phyloP scores from a whole-genome alignment of 2,329 filamentous ascomycete genomes.

The Emergomyces africanus region DNA sequence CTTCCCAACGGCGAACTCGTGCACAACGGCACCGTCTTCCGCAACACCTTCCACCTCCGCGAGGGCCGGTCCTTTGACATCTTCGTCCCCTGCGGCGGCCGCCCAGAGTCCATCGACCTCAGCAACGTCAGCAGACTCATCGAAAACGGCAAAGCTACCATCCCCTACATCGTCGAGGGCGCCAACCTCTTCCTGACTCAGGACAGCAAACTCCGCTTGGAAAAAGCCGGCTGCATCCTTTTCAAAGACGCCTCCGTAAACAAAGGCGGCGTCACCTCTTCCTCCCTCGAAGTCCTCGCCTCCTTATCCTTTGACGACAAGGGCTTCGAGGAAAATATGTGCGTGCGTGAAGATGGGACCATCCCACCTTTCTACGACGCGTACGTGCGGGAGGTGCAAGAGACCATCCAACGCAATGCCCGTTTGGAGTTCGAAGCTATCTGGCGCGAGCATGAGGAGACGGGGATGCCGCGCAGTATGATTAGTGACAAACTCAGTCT shows the following conservation, averaged over 20 bases:
- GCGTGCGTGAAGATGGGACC: conserved; percentile 61
- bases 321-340: conserved; percentile 89
- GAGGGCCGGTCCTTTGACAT: conserved; percentile 63
- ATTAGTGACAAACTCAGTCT: conserved; percentile 81
- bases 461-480: conserved; percentile 66
- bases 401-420: conserved; percentile 82
- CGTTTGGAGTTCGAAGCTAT: conserved; percentile 94
- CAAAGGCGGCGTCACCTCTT: conserved; percentile 97
- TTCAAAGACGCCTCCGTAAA: conserved; percentile 98
- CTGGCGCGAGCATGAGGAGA: conserved; percentile 85
- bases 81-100: conserved; percentile 92
- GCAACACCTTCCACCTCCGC: conserved; percentile 92
- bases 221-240: conserved; percentile 85
- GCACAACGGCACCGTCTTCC: conserved; percentile 86
- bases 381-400: conserved; percentile 86
- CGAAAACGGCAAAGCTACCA: conserved; percentile 69
- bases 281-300: conserved; percentile 88
- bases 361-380: conserved; percentile 82
- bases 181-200: conserved; percentile 99
- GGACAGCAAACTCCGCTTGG: conserved; percentile 88
- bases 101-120: conserved; percentile 92
- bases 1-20: conserved; percentile 78
- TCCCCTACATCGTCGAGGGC: conserved; percentile 95
- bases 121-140: conserved; percentile 79
- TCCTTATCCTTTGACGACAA: conserved; percentile 88